A percentile compares a stretch with the other conserved stretches of the same genome.
phyloP scores from a whole-genome alignment of 441 rosid genomes.

The Dalechampia spathulata region DNA sequence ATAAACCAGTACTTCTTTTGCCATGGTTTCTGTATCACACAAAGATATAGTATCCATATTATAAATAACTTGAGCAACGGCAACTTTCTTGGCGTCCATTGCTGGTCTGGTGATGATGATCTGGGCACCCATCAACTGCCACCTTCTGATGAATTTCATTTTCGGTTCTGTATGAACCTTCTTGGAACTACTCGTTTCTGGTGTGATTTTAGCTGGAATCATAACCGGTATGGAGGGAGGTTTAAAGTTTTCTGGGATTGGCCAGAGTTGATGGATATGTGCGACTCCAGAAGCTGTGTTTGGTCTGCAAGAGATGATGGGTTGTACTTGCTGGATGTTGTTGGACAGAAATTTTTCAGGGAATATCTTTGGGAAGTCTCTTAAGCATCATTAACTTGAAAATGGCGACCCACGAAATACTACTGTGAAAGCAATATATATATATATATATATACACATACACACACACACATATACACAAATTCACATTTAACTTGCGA shows the following conservation, averaged over 20 bases:
- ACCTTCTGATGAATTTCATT: not conserved
- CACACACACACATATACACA: no score
- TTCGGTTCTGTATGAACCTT: not conserved
- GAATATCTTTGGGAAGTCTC: not conserved
- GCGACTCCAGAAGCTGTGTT: not conserved
- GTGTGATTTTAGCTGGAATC: not conserved
- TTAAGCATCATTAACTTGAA: no score
- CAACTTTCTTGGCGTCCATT: not conserved
- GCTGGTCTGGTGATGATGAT: not conserved
- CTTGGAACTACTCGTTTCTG: not conserved
- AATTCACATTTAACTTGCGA: no score
- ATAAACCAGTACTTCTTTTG: no score
- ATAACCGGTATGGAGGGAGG: not conserved
- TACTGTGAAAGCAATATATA: no score
- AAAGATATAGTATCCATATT: not conserved
- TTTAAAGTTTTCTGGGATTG: not conserved
- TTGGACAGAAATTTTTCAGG: not conserved
- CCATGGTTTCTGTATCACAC: not conserved
- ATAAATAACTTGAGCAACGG: not conserved
- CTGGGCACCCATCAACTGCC: not conserved
- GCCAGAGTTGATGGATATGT: not conserved
- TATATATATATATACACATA: no score
- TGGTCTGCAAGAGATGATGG: constrained; percentile 5
- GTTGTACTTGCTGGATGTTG: not conserved
- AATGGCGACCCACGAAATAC: no score